Evolutionary conservation across 257 asterid species (phyloP).

Genomic region (Plantago ovata): DNA sequence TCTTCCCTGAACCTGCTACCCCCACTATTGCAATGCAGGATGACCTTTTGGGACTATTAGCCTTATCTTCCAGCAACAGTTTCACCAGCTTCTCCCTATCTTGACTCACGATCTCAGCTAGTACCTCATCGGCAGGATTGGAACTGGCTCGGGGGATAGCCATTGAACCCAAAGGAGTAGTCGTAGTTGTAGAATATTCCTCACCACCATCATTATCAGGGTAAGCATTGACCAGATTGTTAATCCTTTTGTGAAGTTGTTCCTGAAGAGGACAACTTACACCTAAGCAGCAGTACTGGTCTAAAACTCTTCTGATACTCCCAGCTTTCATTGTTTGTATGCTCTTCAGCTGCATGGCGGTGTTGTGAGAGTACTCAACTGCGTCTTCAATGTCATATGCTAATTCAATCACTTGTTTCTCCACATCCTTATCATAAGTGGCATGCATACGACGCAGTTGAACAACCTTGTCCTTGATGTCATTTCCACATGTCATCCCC

Average conservation of each 20-base stretch:
- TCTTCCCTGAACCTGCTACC: background rate
- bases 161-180: too few relatives aligned
- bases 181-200: too few relatives aligned
- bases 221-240: background rate
- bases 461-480: background rate
- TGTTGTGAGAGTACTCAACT: background rate
- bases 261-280: too few relatives aligned
- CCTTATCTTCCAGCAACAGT: too few relatives aligned
- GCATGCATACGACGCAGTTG: background rate
- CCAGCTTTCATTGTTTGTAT: too few relatives aligned
- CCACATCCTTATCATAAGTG: background rate
- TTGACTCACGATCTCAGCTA: background rate
- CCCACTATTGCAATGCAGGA: background rate
- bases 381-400: conserved; percentile 5
- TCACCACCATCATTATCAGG: background rate
- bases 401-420: background rate
- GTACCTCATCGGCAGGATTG: too few relatives aligned
- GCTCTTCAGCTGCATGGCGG: too few relatives aligned
- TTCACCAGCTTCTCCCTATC: background rate
- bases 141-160: too few relatives aligned
- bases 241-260: background rate
- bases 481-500: background rate
- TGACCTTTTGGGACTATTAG: background rate
- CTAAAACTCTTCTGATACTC: too few relatives aligned
- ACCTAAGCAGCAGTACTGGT: too few relatives aligned